Evolutionary conservation across 139 green algal genomes (phyloP).

Genomic region (Closterium sp.): DNA sequence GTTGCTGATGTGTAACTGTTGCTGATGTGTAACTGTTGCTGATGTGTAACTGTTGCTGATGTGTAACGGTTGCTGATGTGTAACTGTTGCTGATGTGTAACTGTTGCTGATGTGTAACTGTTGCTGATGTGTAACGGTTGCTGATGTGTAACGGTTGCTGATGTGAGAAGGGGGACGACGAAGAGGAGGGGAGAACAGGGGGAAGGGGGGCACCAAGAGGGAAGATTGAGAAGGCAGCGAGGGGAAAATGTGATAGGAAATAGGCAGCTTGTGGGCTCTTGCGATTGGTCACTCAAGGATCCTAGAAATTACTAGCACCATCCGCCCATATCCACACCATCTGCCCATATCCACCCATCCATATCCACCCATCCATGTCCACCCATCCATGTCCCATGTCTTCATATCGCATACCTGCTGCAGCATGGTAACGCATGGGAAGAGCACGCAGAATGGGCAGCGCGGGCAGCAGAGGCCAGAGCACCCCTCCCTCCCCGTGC

Average conservation of each 20-base stretch:
- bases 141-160: neutral
- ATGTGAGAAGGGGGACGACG: neutral
- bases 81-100: neutral
- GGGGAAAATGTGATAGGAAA: too few relatives aligned
- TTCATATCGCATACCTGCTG: too few relatives aligned
- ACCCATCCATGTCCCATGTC: too few relatives aligned
- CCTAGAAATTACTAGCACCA: too few relatives aligned
- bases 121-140: neutral
- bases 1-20: neutral
- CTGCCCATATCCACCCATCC: too few relatives aligned
- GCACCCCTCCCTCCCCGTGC: slow-evolving; percentile 61
- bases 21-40: neutral
- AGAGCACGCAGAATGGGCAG: slow-evolving; percentile 70
- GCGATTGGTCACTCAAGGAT: too few relatives aligned
- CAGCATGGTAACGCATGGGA: slow-evolving; percentile 57
- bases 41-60: too few relatives aligned
- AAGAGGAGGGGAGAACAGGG: neutral
- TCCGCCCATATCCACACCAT: too few relatives aligned
- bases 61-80: neutral
- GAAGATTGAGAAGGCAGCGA: too few relatives aligned
- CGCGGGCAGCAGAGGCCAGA: slow-evolving; percentile 56
- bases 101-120: neutral
- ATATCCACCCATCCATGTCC: too few relatives aligned
- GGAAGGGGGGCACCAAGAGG: too few relatives aligned
- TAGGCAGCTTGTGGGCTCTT: too few relatives aligned